Evolutionary conservation across 2,329 filamentous ascomycete species (phyloP).

Genomic region (Macrophomina tecta): DNA sequence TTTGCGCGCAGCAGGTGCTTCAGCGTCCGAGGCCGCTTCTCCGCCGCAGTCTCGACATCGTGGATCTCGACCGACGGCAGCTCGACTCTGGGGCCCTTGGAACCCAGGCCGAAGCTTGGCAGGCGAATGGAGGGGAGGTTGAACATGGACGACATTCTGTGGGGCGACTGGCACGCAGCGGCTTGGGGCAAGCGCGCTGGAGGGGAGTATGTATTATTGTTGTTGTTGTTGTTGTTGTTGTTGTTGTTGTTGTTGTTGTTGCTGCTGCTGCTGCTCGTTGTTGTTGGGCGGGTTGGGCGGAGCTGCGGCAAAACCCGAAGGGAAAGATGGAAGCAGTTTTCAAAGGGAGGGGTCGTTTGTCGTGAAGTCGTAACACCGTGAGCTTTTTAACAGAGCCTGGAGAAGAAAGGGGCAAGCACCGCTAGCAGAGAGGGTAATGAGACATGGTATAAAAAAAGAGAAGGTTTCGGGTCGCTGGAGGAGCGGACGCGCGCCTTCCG

Average conservation of each 20-base stretch:
- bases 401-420: not conserved
- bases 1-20: constrained; percentile 93
- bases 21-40: constrained; percentile 80
- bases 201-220: not conserved
- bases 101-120: constrained; percentile 24
- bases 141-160: constrained; percentile 13
- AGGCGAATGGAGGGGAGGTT: constrained; percentile 24
- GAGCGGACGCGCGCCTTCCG: constrained; percentile 1
- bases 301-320: not conserved
- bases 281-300: constrained; percentile 11
- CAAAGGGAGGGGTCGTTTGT: not conserved
- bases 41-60: constrained; percentile 78
- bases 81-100: constrained; percentile 40
- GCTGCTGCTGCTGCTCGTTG: not conserved
- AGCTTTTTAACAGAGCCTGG: constrained; percentile 1
- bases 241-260: not conserved
- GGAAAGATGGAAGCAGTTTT: not conserved
- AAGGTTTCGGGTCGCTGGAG: constrained; percentile 7
- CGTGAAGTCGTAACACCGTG: constrained; percentile 1
- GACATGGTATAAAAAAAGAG: constrained; percentile 11
- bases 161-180: too few species aligned
- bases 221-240: not conserved
- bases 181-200: constrained; percentile 1
- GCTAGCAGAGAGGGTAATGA: constrained; percentile 1
- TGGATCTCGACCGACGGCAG: constrained; percentile 75